These are phyloP conservation scores for Diaporthe longicolla DNA, from an alignment of 2,329 filamentous ascomycete species.

Conservation along the genomic window DNA sequence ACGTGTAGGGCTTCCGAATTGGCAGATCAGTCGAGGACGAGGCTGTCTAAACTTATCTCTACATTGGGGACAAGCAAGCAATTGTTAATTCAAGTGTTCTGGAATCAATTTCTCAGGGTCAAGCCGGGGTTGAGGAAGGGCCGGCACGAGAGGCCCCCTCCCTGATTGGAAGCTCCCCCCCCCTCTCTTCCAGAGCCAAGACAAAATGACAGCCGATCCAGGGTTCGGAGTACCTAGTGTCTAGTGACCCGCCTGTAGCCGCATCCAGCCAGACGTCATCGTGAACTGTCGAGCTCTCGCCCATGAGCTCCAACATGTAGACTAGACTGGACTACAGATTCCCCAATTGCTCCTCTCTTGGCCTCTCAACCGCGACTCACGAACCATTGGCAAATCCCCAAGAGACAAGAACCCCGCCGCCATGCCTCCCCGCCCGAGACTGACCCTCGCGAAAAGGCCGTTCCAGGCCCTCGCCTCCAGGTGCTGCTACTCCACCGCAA, in stretches of 20 bases:
- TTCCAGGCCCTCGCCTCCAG: slow-evolving; percentile 43
- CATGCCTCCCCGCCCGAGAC: slow-evolving; percentile 36
- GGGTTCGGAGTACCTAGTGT: slow-evolving; percentile 11
- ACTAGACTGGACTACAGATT: not conserved
- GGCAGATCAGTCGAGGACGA: not conserved
- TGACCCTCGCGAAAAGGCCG: slow-evolving; percentile 35
- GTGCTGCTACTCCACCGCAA: slow-evolving; percentile 58
- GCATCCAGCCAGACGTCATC: slow-evolving; percentile 28
- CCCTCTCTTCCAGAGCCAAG: not conserved
- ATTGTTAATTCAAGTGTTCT: not conserved
- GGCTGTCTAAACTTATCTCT: slow-evolving; percentile 28
- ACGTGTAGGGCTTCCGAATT: not conserved
- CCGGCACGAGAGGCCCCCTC: not conserved
- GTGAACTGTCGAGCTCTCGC: not conserved
- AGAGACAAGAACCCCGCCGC: not conserved
- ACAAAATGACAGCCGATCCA: not conserved
- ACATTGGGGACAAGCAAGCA: slow-evolving; percentile 7
- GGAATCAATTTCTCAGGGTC: slow-evolving; percentile 24
- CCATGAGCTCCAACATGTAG: not conserved
- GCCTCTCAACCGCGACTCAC: not conserved
- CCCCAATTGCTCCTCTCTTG: not conserved
- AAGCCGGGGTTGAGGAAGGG: not conserved
- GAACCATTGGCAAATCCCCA: not conserved
- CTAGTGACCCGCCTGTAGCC: slow-evolving; percentile 11
- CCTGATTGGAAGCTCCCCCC: not conserved